Base-by-base conservation (phyloP, 495 filamentous ascomycete species). In the Podospora sp. region DNA sequence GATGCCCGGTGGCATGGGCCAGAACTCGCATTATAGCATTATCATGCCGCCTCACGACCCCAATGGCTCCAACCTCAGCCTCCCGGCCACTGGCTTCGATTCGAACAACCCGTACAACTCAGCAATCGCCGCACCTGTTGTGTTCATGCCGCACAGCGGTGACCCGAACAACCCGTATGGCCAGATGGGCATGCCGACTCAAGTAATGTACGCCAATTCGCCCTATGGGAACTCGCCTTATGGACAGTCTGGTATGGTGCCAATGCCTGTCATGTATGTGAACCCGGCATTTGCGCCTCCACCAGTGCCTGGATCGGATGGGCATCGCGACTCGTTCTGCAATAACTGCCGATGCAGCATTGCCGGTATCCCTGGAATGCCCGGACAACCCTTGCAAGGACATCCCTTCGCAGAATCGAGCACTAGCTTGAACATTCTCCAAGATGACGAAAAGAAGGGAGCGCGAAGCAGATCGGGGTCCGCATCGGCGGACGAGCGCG, bases 121-220 rank as follows among this genome's bases (percentile, higher is more conserved):
- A 20, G 56, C 56, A 24, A 63, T 63, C 21, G 40, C 61, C 16
- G 61, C 61, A 25, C 61, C 61, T 26, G 61, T 63, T 2, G 61
- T 63, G 16, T 63, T 52, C 27, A 36, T 63, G 51, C 51, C 33
- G 27, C 63, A 65, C 51, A 65, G 29, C n/a, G 51, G 51, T 26
- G 63, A 65, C 33, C 63, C 63, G 12, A 65, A 65, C 35, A 65
- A 65, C 27, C 63, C 63, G 21, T 65, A 65, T 18, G 63, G 63
- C 22, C 63, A 62, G 60, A 62, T 62, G 60, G 57, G 57, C 57
- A 33, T 21, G 25, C 57, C 57, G 14, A 46, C 57, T 14, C 26
- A 27, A 27, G 25, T 52, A 12, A 27, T 65, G 51, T 65, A 65
- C n/a, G 33, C 22, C 6, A 62, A 62, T 33, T 62, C 60, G 1